Percentiles rank a stretch among this genome's conserved stretches.
Evolutionary conservation across 495 filamentous ascomycete species (phyloP).

Genomic region (Lichenothelia convexa): DNA sequence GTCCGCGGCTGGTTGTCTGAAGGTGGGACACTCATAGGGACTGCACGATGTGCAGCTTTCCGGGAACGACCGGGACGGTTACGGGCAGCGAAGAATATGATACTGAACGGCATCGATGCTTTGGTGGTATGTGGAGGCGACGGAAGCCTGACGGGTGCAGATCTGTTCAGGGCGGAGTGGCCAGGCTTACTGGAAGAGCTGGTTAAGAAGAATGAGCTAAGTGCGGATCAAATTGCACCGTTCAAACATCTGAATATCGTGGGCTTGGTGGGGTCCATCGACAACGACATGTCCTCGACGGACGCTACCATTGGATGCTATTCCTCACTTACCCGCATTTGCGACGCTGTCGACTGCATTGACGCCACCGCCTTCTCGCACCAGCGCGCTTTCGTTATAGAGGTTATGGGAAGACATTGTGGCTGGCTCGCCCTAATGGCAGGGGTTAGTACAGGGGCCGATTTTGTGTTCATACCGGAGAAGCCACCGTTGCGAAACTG

Average conservation of each 20-base stretch:
- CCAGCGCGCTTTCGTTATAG: constrained; percentile 91
- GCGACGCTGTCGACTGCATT: constrained; percentile 86
- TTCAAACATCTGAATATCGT: constrained; percentile 84
- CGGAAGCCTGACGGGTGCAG: constrained; percentile 89
- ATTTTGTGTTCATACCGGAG: constrained; percentile 95
- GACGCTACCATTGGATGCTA: constrained; percentile 97
- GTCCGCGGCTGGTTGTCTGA: constrained; percentile 88
- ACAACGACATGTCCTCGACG: constrained; percentile 94
- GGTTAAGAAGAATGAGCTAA: constrained; percentile 47
- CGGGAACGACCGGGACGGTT: constrained; percentile 70
- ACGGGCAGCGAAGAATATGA: constrained; percentile 77
- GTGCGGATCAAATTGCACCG: constrained; percentile 44
- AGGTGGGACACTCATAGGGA: constrained; percentile 93
- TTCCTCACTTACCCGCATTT: constrained; percentile 79
- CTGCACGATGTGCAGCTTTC: constrained; percentile 78
- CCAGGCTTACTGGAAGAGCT: constrained; percentile 69
- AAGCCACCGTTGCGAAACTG: constrained; percentile 77
- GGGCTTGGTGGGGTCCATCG: constrained; percentile 89
- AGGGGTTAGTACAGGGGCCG: constrained; percentile 83
- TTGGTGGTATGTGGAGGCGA: constrained; percentile 95
- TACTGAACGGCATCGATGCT: constrained; percentile 83
- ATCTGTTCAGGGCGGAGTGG: constrained; percentile 87
- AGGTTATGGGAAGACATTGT: constrained; percentile 99
- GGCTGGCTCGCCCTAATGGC: constrained; percentile 97
- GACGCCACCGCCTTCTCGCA: constrained; percentile 95